Evolutionary conservation across 2,329 filamentous ascomycete genomes (phyloP).

Genomic region (Aspergillus ustus): DNA sequence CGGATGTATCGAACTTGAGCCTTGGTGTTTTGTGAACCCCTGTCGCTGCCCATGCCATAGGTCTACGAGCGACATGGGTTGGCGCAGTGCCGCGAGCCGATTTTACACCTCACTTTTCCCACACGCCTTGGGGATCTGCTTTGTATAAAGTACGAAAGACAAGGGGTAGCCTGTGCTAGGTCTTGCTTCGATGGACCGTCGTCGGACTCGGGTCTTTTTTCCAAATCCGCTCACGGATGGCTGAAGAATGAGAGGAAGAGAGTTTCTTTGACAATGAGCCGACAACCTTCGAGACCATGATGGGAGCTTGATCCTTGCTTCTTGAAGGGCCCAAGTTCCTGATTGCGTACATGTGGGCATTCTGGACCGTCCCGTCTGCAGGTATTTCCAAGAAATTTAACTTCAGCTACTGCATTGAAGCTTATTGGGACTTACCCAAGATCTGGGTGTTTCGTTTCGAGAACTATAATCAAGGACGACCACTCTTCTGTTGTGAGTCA

Average conservation of each 20-base stretch:
- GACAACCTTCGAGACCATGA: background rate
- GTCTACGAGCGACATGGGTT: background rate
- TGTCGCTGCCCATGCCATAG: background rate
- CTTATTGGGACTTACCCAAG: background rate
- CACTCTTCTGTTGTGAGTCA: background rate
- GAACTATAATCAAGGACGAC: background rate
- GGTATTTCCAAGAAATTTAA: background rate
- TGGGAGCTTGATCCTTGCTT: background rate
- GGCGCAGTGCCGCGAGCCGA: background rate
- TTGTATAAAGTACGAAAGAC: constrained; percentile 12
- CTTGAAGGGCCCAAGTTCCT: background rate
- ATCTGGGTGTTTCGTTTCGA: background rate
- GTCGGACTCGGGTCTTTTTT: constrained; percentile 4
- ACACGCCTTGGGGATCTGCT: constrained; percentile 3
- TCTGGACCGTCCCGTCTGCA: constrained; percentile 8
- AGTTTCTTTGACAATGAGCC: background rate
- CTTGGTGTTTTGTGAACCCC: background rate
- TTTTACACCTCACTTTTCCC: constrained; percentile 1
- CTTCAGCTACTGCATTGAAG: background rate
- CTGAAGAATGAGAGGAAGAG: background rate
- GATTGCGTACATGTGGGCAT: constrained; percentile 1
- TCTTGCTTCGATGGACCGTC: background rate
- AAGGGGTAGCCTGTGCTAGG: background rate
- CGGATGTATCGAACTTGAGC: constrained; percentile 1
- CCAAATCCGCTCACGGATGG: background rate